These are phyloP conservation scores for Epithele typhae DNA, from an alignment of 768 basidiomycete genomes.

Conservation along the genomic window DNA sequence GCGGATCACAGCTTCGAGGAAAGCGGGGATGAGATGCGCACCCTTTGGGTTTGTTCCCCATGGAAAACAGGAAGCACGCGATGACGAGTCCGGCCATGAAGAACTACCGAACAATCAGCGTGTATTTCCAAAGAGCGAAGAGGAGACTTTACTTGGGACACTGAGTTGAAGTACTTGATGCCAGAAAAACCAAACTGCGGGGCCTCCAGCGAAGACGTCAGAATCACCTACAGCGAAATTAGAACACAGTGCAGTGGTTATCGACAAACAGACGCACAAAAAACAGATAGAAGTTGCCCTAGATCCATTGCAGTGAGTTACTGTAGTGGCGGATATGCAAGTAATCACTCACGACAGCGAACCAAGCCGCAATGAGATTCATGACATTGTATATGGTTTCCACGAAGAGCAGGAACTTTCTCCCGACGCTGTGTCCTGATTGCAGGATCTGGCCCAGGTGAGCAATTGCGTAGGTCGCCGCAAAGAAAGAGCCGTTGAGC, in stretches of 20 bases:
- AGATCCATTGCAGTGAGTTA: not conserved
- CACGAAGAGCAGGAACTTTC: slow-evolving; percentile 70
- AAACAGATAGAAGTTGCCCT: slow-evolving; percentile 96
- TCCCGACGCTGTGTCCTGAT: slow-evolving; percentile 74
- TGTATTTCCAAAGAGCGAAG: not conserved
- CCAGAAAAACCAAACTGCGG: slow-evolving; percentile 55
- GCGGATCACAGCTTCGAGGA: not conserved
- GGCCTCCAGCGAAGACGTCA: slow-evolving; percentile 86
- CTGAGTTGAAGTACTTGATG: slow-evolving; percentile 70
- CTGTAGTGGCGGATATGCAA: not conserved
- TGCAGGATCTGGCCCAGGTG: slow-evolving; percentile 77
- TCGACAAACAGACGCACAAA: slow-evolving; percentile 54
- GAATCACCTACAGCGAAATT: slow-evolving; percentile 52
- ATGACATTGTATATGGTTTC: slow-evolving; percentile 87
- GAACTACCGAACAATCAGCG: slow-evolving; percentile 44
- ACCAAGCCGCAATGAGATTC: slow-evolving; percentile 91
- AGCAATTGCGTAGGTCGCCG: slow-evolving; percentile 88
- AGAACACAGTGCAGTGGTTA: not conserved
- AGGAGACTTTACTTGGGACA: slow-evolving; percentile 54
- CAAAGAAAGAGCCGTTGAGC: slow-evolving; percentile 93
- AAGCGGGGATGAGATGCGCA: slow-evolving; percentile 28
- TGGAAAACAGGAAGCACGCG: slow-evolving; percentile 89
- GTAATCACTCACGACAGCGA: slow-evolving; percentile 63
- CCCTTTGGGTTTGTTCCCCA: slow-evolving; percentile 94
- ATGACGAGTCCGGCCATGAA: slow-evolving; percentile 79